Evolutionary conservation across 441 rosid species (phyloP), one percentile per base, ranked within the genome.

Genomic region (Capsella rubella): DNA sequence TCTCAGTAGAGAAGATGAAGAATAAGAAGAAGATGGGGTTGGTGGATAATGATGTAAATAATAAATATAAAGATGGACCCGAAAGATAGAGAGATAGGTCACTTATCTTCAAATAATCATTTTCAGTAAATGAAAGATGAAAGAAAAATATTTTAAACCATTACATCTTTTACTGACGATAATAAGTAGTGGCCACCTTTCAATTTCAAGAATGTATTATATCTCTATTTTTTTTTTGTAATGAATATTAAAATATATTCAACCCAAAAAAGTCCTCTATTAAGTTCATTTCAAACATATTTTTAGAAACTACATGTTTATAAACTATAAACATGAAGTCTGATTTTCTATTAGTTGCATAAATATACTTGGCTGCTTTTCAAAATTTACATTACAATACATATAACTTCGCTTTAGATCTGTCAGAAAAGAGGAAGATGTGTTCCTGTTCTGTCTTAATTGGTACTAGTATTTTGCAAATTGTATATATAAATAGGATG

Each of bases 41-140:
- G 74, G 52, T 72, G 29, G 77, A 72, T 72, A 72, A 78, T 72
- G 81, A 67, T 72, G 74, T 64, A 57, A 71, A 77, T 71, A 58
- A 49, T 71, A 77, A 77, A 77, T 71, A 57, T 65, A 66, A 52
- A 64, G 75, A 71, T 65, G 72, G 72, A 77, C 76, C 72, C 72
- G 27, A 65, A 57, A 77, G 27, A 35, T 55, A 63, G 49, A 40
- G 13, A 70, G 39, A 70, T 70, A 29, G 14, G 60, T 39, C 46
- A 56, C 39, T 66, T 77, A 77, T 72, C 59, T 78, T 53, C 18
- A 46, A 67, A 16, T 58, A 18, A 6, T 71, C 39, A 59, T 61
- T 66, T 77, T 65, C 49, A 57, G 55, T 71, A 43, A 67, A 77
- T 11, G 59, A 45, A 66, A 8, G 2, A 77, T 11, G 59, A 45